These are phyloP conservation scores for Elsinoe fawcettii DNA, from an alignment of 2,329 filamentous ascomycete species.

Conservation along the genomic window DNA sequence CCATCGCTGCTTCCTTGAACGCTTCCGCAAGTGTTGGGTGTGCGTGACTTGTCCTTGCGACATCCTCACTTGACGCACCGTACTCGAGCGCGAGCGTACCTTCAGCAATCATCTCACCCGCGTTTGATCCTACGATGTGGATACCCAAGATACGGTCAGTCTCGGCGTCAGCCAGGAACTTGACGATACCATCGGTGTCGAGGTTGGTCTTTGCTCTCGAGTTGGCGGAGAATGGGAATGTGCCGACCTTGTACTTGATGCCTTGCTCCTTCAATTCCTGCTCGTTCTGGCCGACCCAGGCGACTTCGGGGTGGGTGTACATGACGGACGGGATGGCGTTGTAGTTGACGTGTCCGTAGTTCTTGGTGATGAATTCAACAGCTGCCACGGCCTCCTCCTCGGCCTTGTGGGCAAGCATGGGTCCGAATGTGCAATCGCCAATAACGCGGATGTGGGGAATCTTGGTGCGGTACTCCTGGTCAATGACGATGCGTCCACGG, in stretches of 20 bases:
- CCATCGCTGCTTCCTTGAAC: slow-evolving; percentile 99
- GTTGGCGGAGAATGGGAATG: slow-evolving; percentile 97
- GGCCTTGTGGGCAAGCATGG: slow-evolving; percentile 98
- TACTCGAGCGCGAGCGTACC: slow-evolving; percentile 93
- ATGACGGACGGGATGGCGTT: slow-evolving; percentile 95
- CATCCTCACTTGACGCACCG: slow-evolving; percentile 89
- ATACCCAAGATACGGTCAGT: slow-evolving; percentile 92
- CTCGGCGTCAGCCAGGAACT: slow-evolving; percentile 93
- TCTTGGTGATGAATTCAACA: slow-evolving; percentile 96
- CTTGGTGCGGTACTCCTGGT: slow-evolving; percentile 98
- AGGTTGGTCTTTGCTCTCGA: slow-evolving; percentile 98
- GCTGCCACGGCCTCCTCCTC: slow-evolving; percentile 95
- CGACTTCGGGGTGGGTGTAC: slow-evolving; percentile 98
- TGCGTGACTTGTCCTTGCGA: slow-evolving; percentile 89
- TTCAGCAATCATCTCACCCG: slow-evolving; percentile 99
- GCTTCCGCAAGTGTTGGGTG: slow-evolving; percentile 94
- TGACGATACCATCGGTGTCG: slow-evolving; percentile 91
- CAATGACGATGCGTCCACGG: slow-evolving; percentile 88
- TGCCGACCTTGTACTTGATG: slow-evolving; percentile 85
- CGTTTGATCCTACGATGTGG: slow-evolving; percentile 92
- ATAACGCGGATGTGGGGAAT: slow-evolving; percentile 93
- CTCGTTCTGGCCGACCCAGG: slow-evolving; percentile 97
- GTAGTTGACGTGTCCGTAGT: slow-evolving; percentile 98
- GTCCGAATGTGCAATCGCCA: slow-evolving; percentile 92
- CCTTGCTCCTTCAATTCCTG: slow-evolving; percentile 85